Evolutionary conservation across 495 filamentous ascomycete species (phyloP).

Genomic region (Chlorociboria aeruginascens): DNA sequence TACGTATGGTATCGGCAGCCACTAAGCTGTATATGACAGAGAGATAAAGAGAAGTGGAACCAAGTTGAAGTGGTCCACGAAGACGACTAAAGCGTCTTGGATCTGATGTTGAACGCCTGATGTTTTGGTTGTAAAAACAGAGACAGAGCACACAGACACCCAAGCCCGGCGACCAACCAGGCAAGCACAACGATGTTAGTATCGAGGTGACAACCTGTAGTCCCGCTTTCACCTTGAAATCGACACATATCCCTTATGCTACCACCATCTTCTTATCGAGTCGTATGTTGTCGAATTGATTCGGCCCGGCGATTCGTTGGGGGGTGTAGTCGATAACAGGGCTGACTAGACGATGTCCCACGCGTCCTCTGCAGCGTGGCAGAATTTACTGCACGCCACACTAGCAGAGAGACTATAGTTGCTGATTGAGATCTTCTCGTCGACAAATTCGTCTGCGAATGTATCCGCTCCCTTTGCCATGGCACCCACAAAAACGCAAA

Average conservation of each 20-base stretch:
- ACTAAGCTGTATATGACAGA: slow-evolving; percentile 10
- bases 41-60: slow-evolving; percentile 29
- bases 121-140: slow-evolving; percentile 80
- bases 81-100: slow-evolving; percentile 57
- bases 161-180: slow-evolving; percentile 21
- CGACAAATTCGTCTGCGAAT: slow-evolving; percentile 88
- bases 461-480: slow-evolving; percentile 96
- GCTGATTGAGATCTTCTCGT: slow-evolving; percentile 96
- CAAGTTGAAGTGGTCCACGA: slow-evolving; percentile 61
- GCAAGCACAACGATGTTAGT: slow-evolving; percentile 36
- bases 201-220: slow-evolving; percentile 30
- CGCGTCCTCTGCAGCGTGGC: slow-evolving; percentile 91
- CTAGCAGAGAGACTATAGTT: slow-evolving; percentile 94
- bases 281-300: slow-evolving; percentile 5
- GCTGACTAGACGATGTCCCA: slow-evolving; percentile 74
- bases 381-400: slow-evolving; percentile 98
- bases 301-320: slow-evolving; percentile 7
- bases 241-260: slow-evolving; percentile 7
- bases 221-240: slow-evolving; percentile 24
- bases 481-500: slow-evolving; percentile 94
- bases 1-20: neutral
- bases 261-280: neutral
- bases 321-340: slow-evolving; percentile 4
- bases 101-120: slow-evolving; percentile 64
- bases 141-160: slow-evolving; percentile 43